phyloP scores from a whole-genome alignment of 495 filamentous ascomycete genomes.

The Tuber microsphaerosporum region DNA sequence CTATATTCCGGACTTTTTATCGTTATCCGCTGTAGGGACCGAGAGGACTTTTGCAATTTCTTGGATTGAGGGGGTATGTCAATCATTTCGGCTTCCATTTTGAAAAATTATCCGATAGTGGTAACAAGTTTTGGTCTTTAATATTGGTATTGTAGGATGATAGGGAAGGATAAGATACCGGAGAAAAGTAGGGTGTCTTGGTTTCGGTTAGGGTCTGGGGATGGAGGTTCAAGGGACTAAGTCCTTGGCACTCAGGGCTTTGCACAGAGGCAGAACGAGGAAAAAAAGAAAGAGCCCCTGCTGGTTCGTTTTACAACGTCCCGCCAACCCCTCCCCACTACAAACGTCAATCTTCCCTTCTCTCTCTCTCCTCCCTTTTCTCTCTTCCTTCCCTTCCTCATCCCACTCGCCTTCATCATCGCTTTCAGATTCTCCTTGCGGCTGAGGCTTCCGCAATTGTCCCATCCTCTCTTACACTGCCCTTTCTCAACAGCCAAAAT shows the following conservation, averaged over 20 bases:
- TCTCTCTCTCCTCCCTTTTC: constrained; percentile 14
- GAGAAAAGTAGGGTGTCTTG: background rate
- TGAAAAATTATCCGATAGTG: background rate
- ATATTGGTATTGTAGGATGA: background rate
- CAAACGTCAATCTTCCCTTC: constrained; percentile 9
- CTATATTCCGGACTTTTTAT: constrained; percentile 38
- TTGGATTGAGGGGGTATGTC: background rate
- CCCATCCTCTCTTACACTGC: background rate
- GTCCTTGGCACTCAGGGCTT: constrained; percentile 5
- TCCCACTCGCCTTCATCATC: constrained; percentile 4
- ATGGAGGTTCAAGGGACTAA: background rate
- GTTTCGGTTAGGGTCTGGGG: background rate
- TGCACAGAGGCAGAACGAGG: constrained; percentile 7
- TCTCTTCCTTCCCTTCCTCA: constrained; percentile 8
- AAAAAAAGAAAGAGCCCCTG: constrained; percentile 27
- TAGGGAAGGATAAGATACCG: background rate
- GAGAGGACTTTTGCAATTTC: constrained; percentile 6
- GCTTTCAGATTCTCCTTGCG: constrained; percentile 6
- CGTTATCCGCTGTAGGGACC: constrained; percentile 17
- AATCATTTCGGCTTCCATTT: background rate
- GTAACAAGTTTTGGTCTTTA: background rate
- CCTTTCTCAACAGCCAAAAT: constrained; percentile 9
- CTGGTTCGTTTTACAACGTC: constrained; percentile 14
- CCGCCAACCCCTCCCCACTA: constrained; percentile 16
- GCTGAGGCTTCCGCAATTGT: background rate